Conservation (phyloP, 306 rosid genomes). For the Corylus americana region DNA sequence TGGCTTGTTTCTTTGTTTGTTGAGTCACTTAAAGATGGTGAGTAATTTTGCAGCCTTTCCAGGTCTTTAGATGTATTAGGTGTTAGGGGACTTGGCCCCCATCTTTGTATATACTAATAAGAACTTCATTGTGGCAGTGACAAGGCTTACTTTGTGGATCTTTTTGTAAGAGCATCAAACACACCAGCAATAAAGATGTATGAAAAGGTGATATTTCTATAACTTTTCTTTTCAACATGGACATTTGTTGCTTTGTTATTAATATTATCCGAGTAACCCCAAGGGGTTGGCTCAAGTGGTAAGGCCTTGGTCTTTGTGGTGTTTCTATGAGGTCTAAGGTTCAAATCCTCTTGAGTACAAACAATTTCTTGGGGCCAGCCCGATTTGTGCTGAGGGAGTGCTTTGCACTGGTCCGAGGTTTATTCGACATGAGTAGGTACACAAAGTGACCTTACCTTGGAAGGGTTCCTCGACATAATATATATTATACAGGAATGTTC, state of each 20-base stretch:
- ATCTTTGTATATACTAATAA: not conserved
- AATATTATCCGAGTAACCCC: too few species aligned
- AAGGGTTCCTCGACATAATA: too few species aligned
- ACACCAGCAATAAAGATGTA: slow-evolving; percentile 98
- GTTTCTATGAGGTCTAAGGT: too few species aligned
- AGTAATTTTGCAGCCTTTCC: not conserved
- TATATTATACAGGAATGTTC: not conserved
- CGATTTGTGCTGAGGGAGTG: too few species aligned
- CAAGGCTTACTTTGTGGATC: slow-evolving; percentile 92
- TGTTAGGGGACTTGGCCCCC: not conserved
- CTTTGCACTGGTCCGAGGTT: too few species aligned
- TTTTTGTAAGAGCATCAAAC: slow-evolving; percentile 96
- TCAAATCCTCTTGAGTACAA: too few species aligned
- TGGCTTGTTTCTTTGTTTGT: not conserved
- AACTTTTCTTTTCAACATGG: slow-evolving; percentile 1
- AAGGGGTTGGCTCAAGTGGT: too few species aligned
- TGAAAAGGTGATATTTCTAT: slow-evolving; percentile 66
- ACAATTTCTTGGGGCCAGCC: too few species aligned
- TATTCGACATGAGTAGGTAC: too few species aligned
- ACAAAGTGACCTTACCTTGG: too few species aligned
- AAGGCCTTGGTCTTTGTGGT: too few species aligned
- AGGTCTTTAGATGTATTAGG: not conserved
- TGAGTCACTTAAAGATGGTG: not conserved
- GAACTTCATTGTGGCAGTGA: slow-evolving; percentile 57
- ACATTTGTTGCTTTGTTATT: not conserved